Base-by-base conservation (phyloP, 1,284 basidiomycete species). In the Rhodotorula sp. region DNA sequence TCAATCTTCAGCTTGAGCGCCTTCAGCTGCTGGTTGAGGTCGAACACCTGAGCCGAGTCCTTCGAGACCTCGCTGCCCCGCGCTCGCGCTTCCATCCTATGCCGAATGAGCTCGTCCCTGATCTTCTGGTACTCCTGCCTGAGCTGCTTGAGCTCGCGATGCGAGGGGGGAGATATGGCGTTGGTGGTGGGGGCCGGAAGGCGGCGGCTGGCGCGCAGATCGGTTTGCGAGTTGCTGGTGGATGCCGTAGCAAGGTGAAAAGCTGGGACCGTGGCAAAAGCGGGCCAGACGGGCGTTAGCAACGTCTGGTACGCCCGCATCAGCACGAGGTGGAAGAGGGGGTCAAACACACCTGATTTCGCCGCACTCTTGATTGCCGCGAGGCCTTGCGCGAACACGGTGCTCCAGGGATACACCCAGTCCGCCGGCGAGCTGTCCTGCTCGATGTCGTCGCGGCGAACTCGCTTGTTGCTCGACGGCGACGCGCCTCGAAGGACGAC, bases 381-480 rank as follows among this genome's bases (percentile, higher is more conserved):
- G 27, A 58, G 0, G 0, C 56, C 56, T 9, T 6, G 15, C 8
- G 17, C 30, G 56, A 58, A 20, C 9, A 47, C 4, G 19, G 39
- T 17, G 27, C n/a, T 17, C 56, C 56, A 58, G 20, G 56, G 52
- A 10, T 1, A 17, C 5, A 56, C 22, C 61, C 49, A 61, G 4
- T 27, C 20, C 7, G 19, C 22, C 20, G 32, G 8, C 30, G 29
- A 44, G 39, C 39, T 44, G 39, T 44, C 39, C 39, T 49, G 29
- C 20, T 36, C 58, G 32, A 9, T n/a, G 1, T 44, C 57, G 52
- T 55, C 56, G 39, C n/a, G 24, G 30, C 48, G 48, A 4, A 32
- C 49, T 36, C 64, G 48, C 39, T 65, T 64, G 34, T 47, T 55
- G 27, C 49, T 44, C 39, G 39, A 44, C 39, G 39, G 39, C 39